A percentile compares a stretch with the other conserved stretches of the same genome.
Conservation (phyloP, 192 early-diverging fungal genomes). For the Chytriomyces sp. region DNA sequence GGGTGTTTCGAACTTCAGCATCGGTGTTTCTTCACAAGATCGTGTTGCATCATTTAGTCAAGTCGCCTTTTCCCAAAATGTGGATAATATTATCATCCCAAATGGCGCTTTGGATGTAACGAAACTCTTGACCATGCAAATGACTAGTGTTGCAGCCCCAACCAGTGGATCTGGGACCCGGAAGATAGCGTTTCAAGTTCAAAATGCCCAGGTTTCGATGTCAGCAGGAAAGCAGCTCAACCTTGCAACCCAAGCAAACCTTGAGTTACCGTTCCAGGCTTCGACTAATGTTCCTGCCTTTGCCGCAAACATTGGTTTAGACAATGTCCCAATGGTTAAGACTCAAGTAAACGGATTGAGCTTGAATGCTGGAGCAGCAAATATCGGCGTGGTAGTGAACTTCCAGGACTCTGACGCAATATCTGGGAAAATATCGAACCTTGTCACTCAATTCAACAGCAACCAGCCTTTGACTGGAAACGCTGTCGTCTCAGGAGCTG, state of each 20-base stretch:
- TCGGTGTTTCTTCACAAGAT: constrained; percentile 23
- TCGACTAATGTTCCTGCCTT: constrained; percentile 22
- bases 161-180: too few relatives aligned
- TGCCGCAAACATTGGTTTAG: constrained; percentile 11
- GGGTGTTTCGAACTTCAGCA: constrained; percentile 6
- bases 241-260: constrained; percentile 1
- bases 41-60: constrained; percentile 33
- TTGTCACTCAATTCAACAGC: constrained; percentile 19
- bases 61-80: constrained; percentile 23
- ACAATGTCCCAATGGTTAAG: constrained; percentile 12
- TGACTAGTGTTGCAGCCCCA: neutral
- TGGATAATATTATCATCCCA: constrained; percentile 1
- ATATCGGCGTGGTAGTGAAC: neutral
- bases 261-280: constrained; percentile 19
- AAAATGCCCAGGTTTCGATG: neutral
- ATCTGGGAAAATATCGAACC: constrained; percentile 10
- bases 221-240: constrained; percentile 8
- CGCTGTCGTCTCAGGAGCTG: constrained; percentile 11
- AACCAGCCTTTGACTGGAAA: constrained; percentile 25
- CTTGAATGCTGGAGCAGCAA: constrained; percentile 6
- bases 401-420: constrained; percentile 22
- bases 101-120: neutral
- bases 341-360: constrained; percentile 14
- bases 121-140: neutral
- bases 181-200: neutral